Conservation (phyloP, 2,329 filamentous ascomycete genomes). For the Leptosphaerulina australis region DNA sequence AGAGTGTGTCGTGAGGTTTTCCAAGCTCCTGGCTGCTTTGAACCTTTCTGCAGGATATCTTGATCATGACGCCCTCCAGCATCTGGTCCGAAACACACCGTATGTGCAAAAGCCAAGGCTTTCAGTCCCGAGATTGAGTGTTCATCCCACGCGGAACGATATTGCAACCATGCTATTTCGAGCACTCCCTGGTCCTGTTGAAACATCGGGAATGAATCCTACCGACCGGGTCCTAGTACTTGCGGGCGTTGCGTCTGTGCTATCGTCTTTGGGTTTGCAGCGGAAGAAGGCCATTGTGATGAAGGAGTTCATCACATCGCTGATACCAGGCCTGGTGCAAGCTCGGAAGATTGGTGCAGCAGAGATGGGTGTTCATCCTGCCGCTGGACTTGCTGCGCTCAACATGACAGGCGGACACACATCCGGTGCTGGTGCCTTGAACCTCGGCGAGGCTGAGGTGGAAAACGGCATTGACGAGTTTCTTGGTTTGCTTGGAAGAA, state of each 20-base stretch:
- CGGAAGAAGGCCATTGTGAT: slow-evolving; percentile 92
- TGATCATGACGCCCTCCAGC: slow-evolving; percentile 61
- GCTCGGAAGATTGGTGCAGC: slow-evolving; percentile 91
- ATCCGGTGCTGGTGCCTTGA: slow-evolving; percentile 79
- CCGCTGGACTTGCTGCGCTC: slow-evolving; percentile 79
- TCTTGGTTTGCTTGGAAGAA: slow-evolving; percentile 48
- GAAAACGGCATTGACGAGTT: slow-evolving; percentile 52
- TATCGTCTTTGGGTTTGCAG: slow-evolving; percentile 77
- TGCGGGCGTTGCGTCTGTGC: slow-evolving; percentile 84
- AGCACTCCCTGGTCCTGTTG: slow-evolving; percentile 60
- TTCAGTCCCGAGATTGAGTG: slow-evolving; percentile 43
- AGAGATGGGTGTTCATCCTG: slow-evolving; percentile 95
- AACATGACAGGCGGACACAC: slow-evolving; percentile 59
- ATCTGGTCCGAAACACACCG: slow-evolving; percentile 51
- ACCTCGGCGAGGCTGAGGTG: slow-evolving; percentile 49
- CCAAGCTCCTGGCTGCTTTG: slow-evolving; percentile 70
- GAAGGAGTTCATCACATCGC: slow-evolving; percentile 79
- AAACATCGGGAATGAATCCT: slow-evolving; percentile 67
- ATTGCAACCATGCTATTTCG: slow-evolving; percentile 47
- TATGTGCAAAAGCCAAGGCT: slow-evolving; percentile 52
- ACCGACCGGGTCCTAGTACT: slow-evolving; percentile 80
- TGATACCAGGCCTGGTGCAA: slow-evolving; percentile 85
- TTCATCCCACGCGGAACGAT: slow-evolving; percentile 46
- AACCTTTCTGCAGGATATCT: slow-evolving; percentile 70
- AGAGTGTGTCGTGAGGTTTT: slow-evolving; percentile 75